Evolutionary conservation across 805 yeast genomes (phyloP), one percentile per base, ranked within the genome.

Genomic region (Wickerhamomyces bovis): DNA sequence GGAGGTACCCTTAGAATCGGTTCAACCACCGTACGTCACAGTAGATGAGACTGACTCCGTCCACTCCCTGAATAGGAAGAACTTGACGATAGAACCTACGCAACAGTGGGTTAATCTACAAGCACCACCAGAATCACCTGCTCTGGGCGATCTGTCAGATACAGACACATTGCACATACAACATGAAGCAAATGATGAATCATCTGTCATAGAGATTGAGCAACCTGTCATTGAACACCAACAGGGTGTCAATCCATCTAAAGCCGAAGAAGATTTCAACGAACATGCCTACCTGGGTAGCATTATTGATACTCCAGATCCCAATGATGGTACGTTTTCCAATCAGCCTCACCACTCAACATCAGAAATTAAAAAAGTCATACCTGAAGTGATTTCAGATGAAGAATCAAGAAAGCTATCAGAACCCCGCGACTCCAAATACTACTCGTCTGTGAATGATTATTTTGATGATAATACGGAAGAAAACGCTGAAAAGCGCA

Each of bases 381-480:
- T 43, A 30, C 20, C 3, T 1, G 33, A 16, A 15, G 38, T 22
- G 12, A 19, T 20, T 23, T 11, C 39, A 22, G 40, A 19, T 18
- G 20, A 19, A 43, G 22, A 33, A 18, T 12, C 36, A 16, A 33
- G 36, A 33, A n/a, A 33, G 12, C 16, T 11, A 2, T 33, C 36
- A n/a, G 36, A 33, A 6, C 16, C 9, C 36, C 50, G 57, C 30
- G 53, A 51, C 11, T 58, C 63, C 4, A 54, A 54, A 30, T 59
- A 52, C 47, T 59, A 59, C 44, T 50, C 51, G 13, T 46, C 60
- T 1, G 56, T 56, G 11, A 52, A 48, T 41, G 62, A 56, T 42
- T 59, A 57, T 31, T 56, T 53, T 47, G 62, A 57, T 39, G 63
- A 59, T 40, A 54, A 56, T 41, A 50, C 56, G 1, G 57, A 57